Evolutionary conservation across 2,329 filamentous ascomycete genomes (phyloP), one percentile per base, ranked within the genome.

Genomic region (Rhytidhysteron rufulum): DNA sequence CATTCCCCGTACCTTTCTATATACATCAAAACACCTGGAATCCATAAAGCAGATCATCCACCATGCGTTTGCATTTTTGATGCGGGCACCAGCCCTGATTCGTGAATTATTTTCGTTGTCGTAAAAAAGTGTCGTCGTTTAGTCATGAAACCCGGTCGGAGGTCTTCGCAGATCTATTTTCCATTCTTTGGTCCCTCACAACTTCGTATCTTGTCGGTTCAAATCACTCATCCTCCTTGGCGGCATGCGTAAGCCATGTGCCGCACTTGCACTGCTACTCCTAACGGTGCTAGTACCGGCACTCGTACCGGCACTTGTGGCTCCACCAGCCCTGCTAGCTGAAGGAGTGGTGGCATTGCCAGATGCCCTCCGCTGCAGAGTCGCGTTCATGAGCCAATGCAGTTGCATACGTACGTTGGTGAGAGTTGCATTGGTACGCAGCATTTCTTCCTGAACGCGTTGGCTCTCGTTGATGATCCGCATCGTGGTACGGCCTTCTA

Each of bases 401-500:
- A 83, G 67, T 51, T 83, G 79, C 66, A 80, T 73, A 39, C 76
- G 71, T 45, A 82, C 71, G 13, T 70, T 74, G 48, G 73, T 77
- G 32, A 83, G 70, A 29, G 77, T 78, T 3, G 78, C 78, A 44
- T 77, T 80, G 6, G 77, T 74, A 51, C 80, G 79, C 9, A 78
- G 70, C 64, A 82, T 74, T 43, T 83, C 79, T 49, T 82, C 79
- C 44, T 80, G 78, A 36, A 76, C 70, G 3, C 79, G 75, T 22
- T 82, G 68, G 34, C 73, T 79, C 55, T 83, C 79, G 50, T 81
- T 83, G 64, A 82, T 72, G 30, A 79, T 73, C 43, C 78, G 74
- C 77, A 83, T 79, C 57, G 70, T 79, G 27, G 77, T 74, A 25
- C 78, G 73, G 34, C 75, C 78, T 46, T 83, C 80, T 31, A 82